Base-by-base conservation (phyloP, 2,329 filamentous ascomycete genomes). In the Pezicula rhizophila region DNA sequence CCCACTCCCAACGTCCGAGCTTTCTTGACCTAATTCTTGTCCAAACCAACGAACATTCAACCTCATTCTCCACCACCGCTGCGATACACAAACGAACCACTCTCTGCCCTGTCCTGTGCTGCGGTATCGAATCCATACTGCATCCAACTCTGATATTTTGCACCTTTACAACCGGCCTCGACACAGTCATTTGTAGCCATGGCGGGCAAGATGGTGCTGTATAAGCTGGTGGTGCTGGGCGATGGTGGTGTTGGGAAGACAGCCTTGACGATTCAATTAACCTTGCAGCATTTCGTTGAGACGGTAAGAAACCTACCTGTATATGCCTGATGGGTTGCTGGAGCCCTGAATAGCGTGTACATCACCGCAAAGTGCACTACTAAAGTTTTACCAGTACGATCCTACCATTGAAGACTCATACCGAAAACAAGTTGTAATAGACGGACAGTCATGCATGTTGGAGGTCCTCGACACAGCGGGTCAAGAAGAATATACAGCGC, bases 201-300 rank as follows among this genome's bases (percentile, higher is more conserved):
- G 89, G 84, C 88, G 73, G 87, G 87, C 65, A 91, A 92, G 77
- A 95, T 95, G 89, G 91, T 90, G 66, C 74, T 95, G 68, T 95
- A 96, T 77, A 95, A 95, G 74, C 73, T 96, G 78, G 90, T 96
- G 80, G 90, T 96, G 72, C 76, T 96, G 57, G 91, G 90, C 62
- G 90, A 96, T 68, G 90, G 90, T 73, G 90, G 90, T 71, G 90
- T 96, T 54, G 90, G 90, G 61, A 96, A 96, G 73, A 96, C 90
- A 45, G 90, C 90, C 63, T 76, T 96, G 66, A 96, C 90, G 50
- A 96, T 96, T 66, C 90, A 99, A 83, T 78, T 99, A 62, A 97
- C 93, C 69, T 74, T 97, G 65, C 95, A 97, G 71, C 93, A 99
- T 71, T 99, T 99, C 68, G 91, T 97, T 63, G 92, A 97, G 74